A percentile compares a stretch with the other conserved stretches of the same genome.
phyloP scores from a whole-genome alignment of 495 filamentous ascomycete genomes.

The Neurospora sp. region DNA sequence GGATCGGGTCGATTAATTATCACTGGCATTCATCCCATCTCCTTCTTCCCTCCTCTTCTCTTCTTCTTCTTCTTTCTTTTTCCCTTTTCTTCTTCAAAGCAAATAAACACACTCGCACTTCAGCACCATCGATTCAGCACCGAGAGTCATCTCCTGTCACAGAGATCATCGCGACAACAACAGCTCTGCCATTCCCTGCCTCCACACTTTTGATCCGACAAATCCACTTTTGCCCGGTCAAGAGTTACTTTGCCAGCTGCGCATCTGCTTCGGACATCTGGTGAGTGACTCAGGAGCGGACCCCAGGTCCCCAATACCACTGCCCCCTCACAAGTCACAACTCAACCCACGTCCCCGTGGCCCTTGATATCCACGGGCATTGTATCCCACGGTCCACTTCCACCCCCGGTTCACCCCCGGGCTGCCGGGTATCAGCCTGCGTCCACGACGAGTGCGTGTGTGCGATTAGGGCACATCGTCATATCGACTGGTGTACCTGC shows the following conservation, averaged over 20 bases:
- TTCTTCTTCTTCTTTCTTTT: slow-evolving; percentile 14
- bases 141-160: slow-evolving; percentile 44
- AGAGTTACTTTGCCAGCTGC: slow-evolving; percentile 24
- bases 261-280: slow-evolving; percentile 19
- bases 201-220: slow-evolving; percentile 23
- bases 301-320: neutral
- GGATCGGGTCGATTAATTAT: slow-evolving; percentile 1
- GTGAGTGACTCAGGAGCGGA: slow-evolving; percentile 30
- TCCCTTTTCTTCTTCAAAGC: slow-evolving; percentile 27
- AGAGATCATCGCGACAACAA: slow-evolving; percentile 43
- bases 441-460: neutral
- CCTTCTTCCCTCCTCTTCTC: slow-evolving; percentile 15
- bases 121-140: slow-evolving; percentile 28
- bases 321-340: neutral
- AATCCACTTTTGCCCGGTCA: slow-evolving; percentile 28
- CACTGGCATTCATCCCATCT: slow-evolving; percentile 3
- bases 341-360: neutral
- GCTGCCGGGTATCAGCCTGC: neutral
- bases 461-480: neutral
- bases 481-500: neutral
- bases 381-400: slow-evolving; percentile 4
- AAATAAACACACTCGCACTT: slow-evolving; percentile 33
- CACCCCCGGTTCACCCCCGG: neutral
- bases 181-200: slow-evolving; percentile 36
- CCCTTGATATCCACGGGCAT: neutral